These are phyloP conservation scores for Aphanocladium album DNA, from an alignment of 2,329 filamentous ascomycete genomes.

Conservation along the genomic window DNA sequence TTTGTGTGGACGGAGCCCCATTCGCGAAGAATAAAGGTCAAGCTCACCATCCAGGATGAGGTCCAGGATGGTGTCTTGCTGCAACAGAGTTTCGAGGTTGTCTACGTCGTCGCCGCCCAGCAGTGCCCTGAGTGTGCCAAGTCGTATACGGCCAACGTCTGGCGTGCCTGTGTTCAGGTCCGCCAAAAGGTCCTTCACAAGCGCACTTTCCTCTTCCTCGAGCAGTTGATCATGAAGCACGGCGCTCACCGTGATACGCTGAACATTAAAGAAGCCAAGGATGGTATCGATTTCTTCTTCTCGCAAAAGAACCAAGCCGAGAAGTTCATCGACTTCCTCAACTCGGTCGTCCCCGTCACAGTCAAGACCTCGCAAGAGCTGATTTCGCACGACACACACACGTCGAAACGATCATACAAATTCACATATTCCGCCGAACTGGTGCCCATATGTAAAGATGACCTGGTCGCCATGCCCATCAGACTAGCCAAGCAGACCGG, in stretches of 20 bases:
- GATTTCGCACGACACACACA: constrained; percentile 90
- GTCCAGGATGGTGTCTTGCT: constrained; percentile 62
- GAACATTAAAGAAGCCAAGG: constrained; percentile 96
- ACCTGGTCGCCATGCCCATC: constrained; percentile 87
- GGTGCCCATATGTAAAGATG: constrained; percentile 94
- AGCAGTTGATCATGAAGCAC: constrained; percentile 95
- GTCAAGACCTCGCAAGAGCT: constrained; percentile 76
- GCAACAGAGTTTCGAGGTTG: constrained; percentile 92
- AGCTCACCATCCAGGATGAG: constrained; percentile 81
- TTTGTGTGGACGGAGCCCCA: constrained; percentile 99
- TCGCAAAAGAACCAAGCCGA: constrained; percentile 84
- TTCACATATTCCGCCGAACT: constrained; percentile 87
- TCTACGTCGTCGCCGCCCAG: constrained; percentile 84
- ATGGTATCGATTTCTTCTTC: constrained; percentile 96
- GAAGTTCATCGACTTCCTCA: constrained; percentile 85
- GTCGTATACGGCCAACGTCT: constrained; percentile 94
- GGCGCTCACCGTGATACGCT: constrained; percentile 86
- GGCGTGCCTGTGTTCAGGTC: constrained; percentile 89
- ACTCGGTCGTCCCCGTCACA: constrained; percentile 72
- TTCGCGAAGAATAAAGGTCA: constrained; percentile 85
- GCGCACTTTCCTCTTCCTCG: constrained; percentile 65
- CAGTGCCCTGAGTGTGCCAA: constrained; percentile 95
- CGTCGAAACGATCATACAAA: constrained; percentile 86
- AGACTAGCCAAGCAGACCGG: constrained; percentile 81
- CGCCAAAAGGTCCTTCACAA: constrained; percentile 97